Conservation (phyloP, 331 rosid species). For the Quercus tomentella region DNA sequence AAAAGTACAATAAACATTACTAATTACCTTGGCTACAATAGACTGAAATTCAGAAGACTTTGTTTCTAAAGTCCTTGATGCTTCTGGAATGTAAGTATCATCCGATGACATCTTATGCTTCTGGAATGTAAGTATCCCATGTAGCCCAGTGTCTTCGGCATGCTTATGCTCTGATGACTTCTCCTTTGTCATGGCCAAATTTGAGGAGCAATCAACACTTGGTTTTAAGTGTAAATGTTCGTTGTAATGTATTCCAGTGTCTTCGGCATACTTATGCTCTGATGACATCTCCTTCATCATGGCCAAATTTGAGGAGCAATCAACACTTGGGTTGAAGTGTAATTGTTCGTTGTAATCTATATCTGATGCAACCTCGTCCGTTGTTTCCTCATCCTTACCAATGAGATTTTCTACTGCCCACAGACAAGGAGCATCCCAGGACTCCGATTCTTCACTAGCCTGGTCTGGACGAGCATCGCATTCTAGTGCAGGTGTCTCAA, state of each 20-base stretch:
- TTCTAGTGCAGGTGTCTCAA: too few relatives aligned
- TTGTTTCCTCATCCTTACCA: too few relatives aligned
- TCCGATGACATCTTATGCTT: neutral
- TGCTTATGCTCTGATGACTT: neutral
- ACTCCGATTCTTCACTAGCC: too few relatives aligned
- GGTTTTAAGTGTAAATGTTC: too few relatives aligned
- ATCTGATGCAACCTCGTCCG: neutral
- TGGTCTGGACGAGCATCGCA: neutral
- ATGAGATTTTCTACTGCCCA: too few relatives aligned
- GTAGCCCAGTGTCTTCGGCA: neutral
- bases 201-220: constrained; percentile 7
- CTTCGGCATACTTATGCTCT: neutral
- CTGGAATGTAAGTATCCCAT: constrained; percentile 7
- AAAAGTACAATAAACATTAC: neutral
- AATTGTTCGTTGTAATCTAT: neutral
- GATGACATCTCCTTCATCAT: neutral
- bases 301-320: constrained; percentile 2
- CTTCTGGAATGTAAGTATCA: constrained; percentile 12
- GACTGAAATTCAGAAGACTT: constrained; percentile 4
- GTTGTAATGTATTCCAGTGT: neutral
- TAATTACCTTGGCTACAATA: constrained; percentile 28
- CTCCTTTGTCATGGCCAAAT: neutral
- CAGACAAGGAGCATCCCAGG: neutral
- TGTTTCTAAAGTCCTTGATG: constrained; percentile 7
- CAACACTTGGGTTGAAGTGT: neutral